phyloP scores from a whole-genome alignment of 2,329 filamentous ascomycete genomes.

The Diaporthe velutina region DNA sequence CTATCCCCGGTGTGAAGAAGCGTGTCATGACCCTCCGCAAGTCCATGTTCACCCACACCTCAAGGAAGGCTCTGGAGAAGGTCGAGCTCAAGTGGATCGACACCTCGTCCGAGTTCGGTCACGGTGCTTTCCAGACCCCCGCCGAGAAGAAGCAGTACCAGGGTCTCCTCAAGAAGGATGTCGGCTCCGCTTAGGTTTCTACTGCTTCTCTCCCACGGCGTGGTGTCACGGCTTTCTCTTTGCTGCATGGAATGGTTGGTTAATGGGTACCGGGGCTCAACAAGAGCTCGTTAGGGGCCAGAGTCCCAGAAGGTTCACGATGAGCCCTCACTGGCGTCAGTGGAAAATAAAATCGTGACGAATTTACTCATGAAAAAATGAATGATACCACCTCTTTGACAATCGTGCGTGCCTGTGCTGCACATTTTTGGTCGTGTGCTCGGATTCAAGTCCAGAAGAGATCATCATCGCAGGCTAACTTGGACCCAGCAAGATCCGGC shows the following conservation, averaged over 20 bases:
- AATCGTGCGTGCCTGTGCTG: neutral
- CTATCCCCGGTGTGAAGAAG: constrained; percentile 99
- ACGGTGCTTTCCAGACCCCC: constrained; percentile 99
- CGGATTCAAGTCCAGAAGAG: neutral
- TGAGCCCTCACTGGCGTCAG: constrained; percentile 33
- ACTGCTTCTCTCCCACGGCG: constrained; percentile 56
- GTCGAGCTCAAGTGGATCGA: constrained; percentile 99
- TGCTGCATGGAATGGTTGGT: constrained; percentile 44
- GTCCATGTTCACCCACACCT: constrained; percentile 98
- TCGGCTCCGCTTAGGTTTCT: constrained; percentile 63
- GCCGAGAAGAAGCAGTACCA: constrained; percentile 98
- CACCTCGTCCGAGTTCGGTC: constrained; percentile 99
- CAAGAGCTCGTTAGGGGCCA: constrained; percentile 32
- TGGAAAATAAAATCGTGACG: constrained; percentile 35
- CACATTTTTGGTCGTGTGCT: neutral
- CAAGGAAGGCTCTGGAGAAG: constrained; percentile 96
- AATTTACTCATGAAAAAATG: constrained; percentile 33
- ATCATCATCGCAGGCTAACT: neutral
- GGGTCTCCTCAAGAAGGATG: constrained; percentile 99
- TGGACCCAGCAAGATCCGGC: neutral
- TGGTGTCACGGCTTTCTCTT: constrained; percentile 66
- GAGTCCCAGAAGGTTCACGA: constrained; percentile 33
- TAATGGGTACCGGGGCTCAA: constrained; percentile 36
- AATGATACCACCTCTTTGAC: constrained; percentile 33
- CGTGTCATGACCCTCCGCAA: constrained; percentile 98